Conservation (phyloP, 768 basidiomycete genomes). For the Fibroporia radiculosa region DNA sequence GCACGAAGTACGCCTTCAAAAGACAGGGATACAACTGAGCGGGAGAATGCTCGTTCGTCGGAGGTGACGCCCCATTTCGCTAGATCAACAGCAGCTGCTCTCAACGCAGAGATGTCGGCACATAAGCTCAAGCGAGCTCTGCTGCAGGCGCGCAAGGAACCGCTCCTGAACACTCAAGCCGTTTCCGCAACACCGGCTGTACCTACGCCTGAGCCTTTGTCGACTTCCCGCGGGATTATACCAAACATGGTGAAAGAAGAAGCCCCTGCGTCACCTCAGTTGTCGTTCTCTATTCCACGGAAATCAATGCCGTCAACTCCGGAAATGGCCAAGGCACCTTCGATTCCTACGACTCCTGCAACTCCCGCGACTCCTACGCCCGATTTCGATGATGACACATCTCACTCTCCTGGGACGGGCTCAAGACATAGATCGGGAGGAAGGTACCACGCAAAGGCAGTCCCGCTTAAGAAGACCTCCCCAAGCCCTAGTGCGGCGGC, state of each 20-base stretch:
- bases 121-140: slow-evolving; percentile 63
- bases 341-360: background rate
- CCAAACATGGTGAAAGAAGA: slow-evolving; percentile 8
- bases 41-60: slow-evolving; percentile 4
- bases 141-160: slow-evolving; percentile 49
- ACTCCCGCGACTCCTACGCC: background rate
- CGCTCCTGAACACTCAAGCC: slow-evolving; percentile 57
- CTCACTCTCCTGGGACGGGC: background rate
- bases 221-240: slow-evolving; percentile 7
- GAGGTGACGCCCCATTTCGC: slow-evolving; percentile 55
- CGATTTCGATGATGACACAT: background rate
- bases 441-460: slow-evolving; percentile 30
- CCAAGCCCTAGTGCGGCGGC: slow-evolving; percentile 15
- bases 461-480: slow-evolving; percentile 23
- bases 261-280: slow-evolving; percentile 6
- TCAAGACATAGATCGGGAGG: background rate
- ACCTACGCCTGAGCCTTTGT: background rate
- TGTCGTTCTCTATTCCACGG: slow-evolving; percentile 1
- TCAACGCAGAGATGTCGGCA: slow-evolving; percentile 74
- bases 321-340: background rate
- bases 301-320: background rate
- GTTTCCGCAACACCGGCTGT: slow-evolving; percentile 18
- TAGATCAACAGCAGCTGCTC: slow-evolving; percentile 67
- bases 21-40: slow-evolving; percentile 33
- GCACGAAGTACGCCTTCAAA: slow-evolving; percentile 16